Conservation (phyloP, 768 basidiomycete species). For the Candolleomyces efflorescens region DNA sequence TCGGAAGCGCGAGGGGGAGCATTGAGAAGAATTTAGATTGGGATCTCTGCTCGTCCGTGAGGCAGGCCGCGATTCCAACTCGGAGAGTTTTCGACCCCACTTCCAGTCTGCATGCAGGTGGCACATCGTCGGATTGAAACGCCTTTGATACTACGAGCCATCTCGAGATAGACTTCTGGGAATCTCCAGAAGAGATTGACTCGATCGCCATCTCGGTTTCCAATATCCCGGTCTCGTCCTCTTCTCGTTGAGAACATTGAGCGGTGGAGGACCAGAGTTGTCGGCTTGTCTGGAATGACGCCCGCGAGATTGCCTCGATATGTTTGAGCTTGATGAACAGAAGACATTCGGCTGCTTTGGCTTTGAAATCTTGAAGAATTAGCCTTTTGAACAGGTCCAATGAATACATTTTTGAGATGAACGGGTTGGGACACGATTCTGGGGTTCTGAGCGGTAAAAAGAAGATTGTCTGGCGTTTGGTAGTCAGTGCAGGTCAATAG, state of each 20-base stretch:
- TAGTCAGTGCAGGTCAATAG: neutral
- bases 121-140: slow-evolving; percentile 9
- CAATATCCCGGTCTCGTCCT: neutral
- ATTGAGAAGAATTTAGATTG: slow-evolving; percentile 36
- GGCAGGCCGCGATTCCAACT: slow-evolving; percentile 28
- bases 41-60: slow-evolving; percentile 3
- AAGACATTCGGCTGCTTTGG: slow-evolving; percentile 30
- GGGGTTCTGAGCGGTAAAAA: slow-evolving; percentile 37
- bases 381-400: slow-evolving; percentile 15
- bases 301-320: slow-evolving; percentile 24
- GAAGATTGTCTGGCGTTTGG: slow-evolving; percentile 37
- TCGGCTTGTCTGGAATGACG: neutral
- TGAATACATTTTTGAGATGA: slow-evolving; percentile 21
- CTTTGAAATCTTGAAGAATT: slow-evolving; percentile 27
- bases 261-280: slow-evolving; percentile 22
- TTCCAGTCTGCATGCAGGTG: neutral
- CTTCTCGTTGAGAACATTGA: slow-evolving; percentile 7
- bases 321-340: slow-evolving; percentile 35
- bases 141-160: slow-evolving; percentile 10
- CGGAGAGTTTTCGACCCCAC: neutral
- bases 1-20: slow-evolving; percentile 37
- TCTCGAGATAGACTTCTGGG: neutral
- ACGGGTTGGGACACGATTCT: slow-evolving; percentile 16
- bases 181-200: neutral
- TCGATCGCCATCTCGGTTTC: neutral